Conservation (phyloP, 345 rosid genomes). For the Lumnitzera littorea region DNA sequence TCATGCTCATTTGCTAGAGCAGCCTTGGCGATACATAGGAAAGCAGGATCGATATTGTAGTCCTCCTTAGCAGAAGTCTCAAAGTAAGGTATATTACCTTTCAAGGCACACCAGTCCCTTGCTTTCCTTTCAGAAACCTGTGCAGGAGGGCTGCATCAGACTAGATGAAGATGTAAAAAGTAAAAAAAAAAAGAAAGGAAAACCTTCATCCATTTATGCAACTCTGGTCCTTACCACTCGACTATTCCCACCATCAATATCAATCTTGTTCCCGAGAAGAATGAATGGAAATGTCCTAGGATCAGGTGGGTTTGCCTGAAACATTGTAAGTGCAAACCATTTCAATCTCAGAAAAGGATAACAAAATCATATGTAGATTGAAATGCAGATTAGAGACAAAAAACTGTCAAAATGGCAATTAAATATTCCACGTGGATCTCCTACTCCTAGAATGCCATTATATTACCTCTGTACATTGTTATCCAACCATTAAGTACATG, state of each 20-base stretch:
- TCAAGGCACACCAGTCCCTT: constrained; percentile 88
- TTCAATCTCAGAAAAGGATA: constrained; percentile 8
- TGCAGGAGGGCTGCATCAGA: constrained; percentile 4
- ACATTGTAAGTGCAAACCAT: constrained; percentile 12
- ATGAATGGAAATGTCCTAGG: constrained; percentile 74
- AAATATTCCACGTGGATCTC: too few species aligned
- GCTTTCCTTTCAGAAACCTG: constrained; percentile 99
- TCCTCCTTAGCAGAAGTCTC: constrained; percentile 98
- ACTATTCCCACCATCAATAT: constrained; percentile 97
- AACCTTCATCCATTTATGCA: background rate
- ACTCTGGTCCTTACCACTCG: constrained; percentile 63
- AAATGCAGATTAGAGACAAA: background rate
- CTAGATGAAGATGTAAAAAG: background rate
- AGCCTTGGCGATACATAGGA: constrained; percentile 70
- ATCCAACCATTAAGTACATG: too few species aligned
- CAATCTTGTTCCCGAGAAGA: constrained; percentile 94
- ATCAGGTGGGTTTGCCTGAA: constrained; percentile 78
- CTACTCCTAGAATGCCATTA: too few species aligned
- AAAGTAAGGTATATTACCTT: constrained; percentile 80
- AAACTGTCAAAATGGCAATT: too few species aligned
- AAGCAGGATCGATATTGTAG: constrained; percentile 78
- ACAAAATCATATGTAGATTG: background rate
- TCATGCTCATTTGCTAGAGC: constrained; percentile 75
- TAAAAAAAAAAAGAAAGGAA: background rate
- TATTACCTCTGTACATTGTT: too few species aligned